Evolutionary conservation across 192 early-diverging fungal genomes (phyloP), one percentile per base, ranked within the genome.

Genomic region (Linnemannia elongata): DNA sequence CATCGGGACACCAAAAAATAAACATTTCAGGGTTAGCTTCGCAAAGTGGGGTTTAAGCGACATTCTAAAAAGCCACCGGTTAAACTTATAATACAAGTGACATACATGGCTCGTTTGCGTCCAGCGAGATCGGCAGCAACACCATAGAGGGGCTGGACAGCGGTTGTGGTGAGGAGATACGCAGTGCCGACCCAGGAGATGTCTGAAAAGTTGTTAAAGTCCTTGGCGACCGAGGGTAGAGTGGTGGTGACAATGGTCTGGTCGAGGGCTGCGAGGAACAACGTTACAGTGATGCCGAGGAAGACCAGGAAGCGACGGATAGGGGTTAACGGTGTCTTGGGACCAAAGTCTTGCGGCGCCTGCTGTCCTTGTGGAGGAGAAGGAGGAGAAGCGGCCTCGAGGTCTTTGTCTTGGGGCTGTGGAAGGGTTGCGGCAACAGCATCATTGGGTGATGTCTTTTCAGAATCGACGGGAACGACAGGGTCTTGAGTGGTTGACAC

Each of bases 141-240:
- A 42, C 84, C 84, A 38, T 86, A 86, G 1, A 86, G 57, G 6
- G 84, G 84, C 49, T 86, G 84, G 6, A 80, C 75, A n/a, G 79
- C 74, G 33, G 84, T 86, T 2, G 84, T 86, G 24, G 91, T 92
- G 70, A 95, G 85, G 54, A 95, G 82, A 47, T 94, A 96, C 22
- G 91, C 90, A 22, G 91, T 93, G 33, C 94, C 96, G 63, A 97
- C 92, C 97, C 97, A 97, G 4, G 95, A 90, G 33, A 94, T 91
- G 69, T 93, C 90, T n/a, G 88, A 83, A 45, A 92, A 88, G 5
- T 93, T 89, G 27, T 94, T 73, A 63, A 93, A 94, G 2, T 93
- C 82, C 24, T 89, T 85, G 45, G 91, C 84, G 44, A 94, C 92
- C 1, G 78, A 85, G 0, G 93, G 93, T 45, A 94, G 74, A 41